Evolutionary conservation across 495 filamentous ascomycete genomes (phyloP).

Genomic region (Neurospora cerealis): DNA sequence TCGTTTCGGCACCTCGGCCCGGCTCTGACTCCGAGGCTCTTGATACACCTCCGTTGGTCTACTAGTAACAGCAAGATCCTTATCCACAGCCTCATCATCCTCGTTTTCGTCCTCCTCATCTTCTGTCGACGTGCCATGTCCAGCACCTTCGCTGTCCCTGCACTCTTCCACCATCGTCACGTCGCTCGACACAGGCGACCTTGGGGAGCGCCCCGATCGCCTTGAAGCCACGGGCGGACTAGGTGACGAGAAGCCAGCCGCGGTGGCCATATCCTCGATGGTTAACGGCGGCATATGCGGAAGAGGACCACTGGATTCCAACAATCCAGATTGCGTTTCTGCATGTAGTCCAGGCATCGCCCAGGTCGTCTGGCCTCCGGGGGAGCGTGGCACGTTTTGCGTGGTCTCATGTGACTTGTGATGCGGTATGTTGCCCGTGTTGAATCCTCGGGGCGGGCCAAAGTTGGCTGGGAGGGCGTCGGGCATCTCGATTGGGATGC

Average conservation of each 20-base stretch:
- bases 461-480: constrained; percentile 9
- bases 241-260: background rate
- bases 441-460: background rate
- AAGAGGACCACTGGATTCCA: background rate
- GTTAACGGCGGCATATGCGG: background rate
- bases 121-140: background rate
- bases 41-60: background rate
- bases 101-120: background rate
- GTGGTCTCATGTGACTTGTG: background rate
- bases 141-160: background rate
- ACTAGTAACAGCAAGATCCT: background rate
- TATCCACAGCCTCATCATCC: no score
- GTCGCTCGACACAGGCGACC: background rate
- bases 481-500: constrained; percentile 15
- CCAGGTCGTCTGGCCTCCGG: background rate
- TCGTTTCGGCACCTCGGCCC: background rate
- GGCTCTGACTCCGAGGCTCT: background rate
- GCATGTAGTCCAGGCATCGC: background rate
- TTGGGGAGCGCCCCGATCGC: background rate
- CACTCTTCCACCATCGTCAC: background rate
- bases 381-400: background rate
- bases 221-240: background rate
- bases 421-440: background rate
- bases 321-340: background rate
- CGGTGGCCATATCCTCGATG: background rate